Evolutionary conservation across 306 rosid species (phyloP).

Genomic region (Abrus precatorius): DNA sequence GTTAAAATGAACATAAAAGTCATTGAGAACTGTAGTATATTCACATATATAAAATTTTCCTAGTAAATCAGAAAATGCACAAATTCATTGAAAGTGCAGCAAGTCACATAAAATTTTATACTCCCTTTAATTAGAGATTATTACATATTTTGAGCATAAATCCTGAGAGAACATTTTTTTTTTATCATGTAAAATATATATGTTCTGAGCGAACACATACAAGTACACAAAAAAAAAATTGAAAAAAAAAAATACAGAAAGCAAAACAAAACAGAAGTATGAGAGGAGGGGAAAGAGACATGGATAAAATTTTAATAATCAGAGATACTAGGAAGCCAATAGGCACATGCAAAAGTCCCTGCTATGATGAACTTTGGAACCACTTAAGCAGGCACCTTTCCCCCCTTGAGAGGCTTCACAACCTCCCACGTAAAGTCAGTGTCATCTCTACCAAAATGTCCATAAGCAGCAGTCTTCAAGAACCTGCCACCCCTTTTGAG

Average conservation of each 20-base stretch:
- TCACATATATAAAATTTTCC: not conserved
- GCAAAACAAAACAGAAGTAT: not conserved
- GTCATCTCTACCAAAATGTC: constrained; percentile 63
- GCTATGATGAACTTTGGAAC: not conserved
- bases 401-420: constrained; percentile 69
- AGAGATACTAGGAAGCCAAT: constrained; percentile 13
- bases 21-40: not conserved
- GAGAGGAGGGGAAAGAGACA: not conserved
- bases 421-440: constrained; percentile 70
- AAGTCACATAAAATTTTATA: constrained; percentile 18
- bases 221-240: constrained; percentile 23
- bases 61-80: not conserved
- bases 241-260: constrained; percentile 6
- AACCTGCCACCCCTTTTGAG: constrained; percentile 67
- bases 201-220: constrained; percentile 40
- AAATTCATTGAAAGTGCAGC: not conserved
- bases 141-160: constrained; percentile 41
- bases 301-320: constrained; percentile 16
- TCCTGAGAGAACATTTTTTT: not conserved
- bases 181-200: constrained; percentile 32
- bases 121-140: constrained; percentile 30
- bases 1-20: not conserved
- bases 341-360: constrained; percentile 41
- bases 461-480: constrained; percentile 66
- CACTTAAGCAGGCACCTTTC: constrained; percentile 60